A percentile compares a stretch with the other conserved stretches of the same genome.
Conservation (phyloP, 257 asterid genomes). For the Scutellaria minor region DNA sequence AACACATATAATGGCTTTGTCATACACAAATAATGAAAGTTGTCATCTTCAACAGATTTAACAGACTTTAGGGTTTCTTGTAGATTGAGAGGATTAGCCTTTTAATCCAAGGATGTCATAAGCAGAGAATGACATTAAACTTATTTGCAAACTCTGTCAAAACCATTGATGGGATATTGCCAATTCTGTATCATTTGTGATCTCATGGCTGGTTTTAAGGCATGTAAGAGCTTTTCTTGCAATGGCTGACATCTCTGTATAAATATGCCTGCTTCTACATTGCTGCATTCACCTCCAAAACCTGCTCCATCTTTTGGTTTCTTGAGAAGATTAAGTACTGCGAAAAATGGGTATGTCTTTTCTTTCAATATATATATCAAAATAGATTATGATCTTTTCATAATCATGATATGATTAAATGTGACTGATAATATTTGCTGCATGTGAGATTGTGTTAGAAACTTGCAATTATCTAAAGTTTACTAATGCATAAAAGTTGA, state of each 20-base stretch:
- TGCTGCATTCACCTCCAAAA: neutral
- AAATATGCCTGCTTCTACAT: slow-evolving; percentile 1
- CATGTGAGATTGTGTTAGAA: no score
- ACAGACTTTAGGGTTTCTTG: slow-evolving; percentile 30
- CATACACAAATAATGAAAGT: neutral
- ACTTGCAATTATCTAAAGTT: no score
- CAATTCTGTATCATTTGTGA: slow-evolving; percentile 11
- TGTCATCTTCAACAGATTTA: slow-evolving; percentile 3
- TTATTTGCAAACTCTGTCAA: neutral
- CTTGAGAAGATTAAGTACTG: neutral
- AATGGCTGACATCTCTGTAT: slow-evolving; percentile 7
- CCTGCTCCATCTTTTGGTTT: neutral
- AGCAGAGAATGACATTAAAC: slow-evolving; percentile 34
- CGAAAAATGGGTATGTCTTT: slow-evolving; percentile 25
- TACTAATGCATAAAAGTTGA: neutral
- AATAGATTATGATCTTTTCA: neutral
- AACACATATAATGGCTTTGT: neutral
- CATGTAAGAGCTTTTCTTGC: neutral
- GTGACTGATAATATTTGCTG: no score
- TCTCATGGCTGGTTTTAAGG: neutral
- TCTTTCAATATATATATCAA: neutral
- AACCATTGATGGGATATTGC: slow-evolving; percentile 20
- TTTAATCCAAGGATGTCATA: slow-evolving; percentile 33
- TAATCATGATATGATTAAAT: neutral
- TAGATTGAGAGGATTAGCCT: slow-evolving; percentile 31